Conservation (phyloP, 176 grass and related monocot species). For the Metroxylon sagu region DNA sequence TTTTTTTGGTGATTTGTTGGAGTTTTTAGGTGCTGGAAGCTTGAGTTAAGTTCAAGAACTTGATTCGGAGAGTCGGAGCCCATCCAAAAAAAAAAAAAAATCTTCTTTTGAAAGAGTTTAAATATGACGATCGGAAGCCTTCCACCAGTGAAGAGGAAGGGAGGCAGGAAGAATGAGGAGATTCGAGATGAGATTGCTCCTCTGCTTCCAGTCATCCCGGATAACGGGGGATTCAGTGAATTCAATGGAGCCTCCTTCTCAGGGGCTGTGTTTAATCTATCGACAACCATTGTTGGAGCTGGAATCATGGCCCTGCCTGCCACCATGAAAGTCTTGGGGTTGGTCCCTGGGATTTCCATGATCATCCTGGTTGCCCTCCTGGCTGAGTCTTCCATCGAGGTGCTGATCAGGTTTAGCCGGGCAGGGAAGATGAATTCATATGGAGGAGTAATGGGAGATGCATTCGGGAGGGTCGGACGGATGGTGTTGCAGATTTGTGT, state of each 20-base stretch:
- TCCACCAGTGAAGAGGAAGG: not conserved
- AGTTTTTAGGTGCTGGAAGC: too few species aligned
- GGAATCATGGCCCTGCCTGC: constrained; percentile 88
- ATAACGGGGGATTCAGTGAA: constrained; percentile 25
- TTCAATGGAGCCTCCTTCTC: constrained; percentile 55
- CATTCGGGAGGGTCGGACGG: constrained; percentile 43
- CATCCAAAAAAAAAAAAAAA: too few species aligned
- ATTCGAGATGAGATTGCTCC: constrained; percentile 27
- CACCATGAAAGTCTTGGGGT: constrained; percentile 76
- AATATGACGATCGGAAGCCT: too few species aligned
- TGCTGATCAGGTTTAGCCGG: constrained; percentile 71
- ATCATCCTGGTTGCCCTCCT: constrained; percentile 58
- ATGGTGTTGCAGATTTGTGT: constrained; percentile 56
- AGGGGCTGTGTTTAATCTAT: constrained; percentile 83
- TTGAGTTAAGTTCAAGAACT: too few species aligned
- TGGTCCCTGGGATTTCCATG: constrained; percentile 68
- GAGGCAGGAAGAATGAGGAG: not conserved
- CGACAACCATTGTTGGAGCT: constrained; percentile 69
- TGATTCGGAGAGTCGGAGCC: too few species aligned
- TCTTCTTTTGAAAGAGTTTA: too few species aligned
- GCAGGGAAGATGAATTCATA: constrained; percentile 53
- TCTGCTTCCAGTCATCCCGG: constrained; percentile 34
- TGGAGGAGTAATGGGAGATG: constrained; percentile 56
- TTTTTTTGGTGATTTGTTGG: too few species aligned
- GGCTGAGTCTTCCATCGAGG: constrained; percentile 72